Base-by-base conservation (phyloP, 1,284 basidiomycete species). In the Malassezia arunalokei region DNA sequence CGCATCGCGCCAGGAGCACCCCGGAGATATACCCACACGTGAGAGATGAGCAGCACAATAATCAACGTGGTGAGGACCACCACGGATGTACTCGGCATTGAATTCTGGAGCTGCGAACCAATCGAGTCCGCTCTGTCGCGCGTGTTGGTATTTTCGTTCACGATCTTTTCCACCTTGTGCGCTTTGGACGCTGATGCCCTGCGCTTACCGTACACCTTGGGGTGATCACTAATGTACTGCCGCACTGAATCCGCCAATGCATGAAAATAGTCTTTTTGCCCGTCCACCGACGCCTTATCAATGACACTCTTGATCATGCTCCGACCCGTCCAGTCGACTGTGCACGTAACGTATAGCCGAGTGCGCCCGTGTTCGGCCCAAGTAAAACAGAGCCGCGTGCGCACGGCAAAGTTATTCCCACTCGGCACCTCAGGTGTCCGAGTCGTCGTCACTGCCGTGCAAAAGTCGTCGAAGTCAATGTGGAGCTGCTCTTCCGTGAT, bases 261-360 rank as follows among this genome's bases (percentile, higher is more conserved):
- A 14, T 75, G 70, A 70, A 95, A 88, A 72, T 91, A 94, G 47
- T 79, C 77, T 74, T 85, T 91, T 71, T 98, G 92, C 2, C 94
- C 92, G n/a, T 95, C 91, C 46, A 95, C 83, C 6, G 82, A 84
- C 0, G 86, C 88, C 63, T 81, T 83, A 68, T 95, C 90, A 66
- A 98, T 94, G 65, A 98, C 87, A 51, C 88, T 87, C 17, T 87
- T 92, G 74, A 98, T 87, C 77, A 95, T 95, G 74, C 87, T 92
- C 63, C 90, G 80, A 20, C 91, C 91, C 0, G 85, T 87, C 91
- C 92, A 98, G 58, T 96, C 91, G 3, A 96, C 88, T 61, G 85
- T 81, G 6, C 86, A 90, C 33, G 88, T 91, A 4, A 98, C 87
- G 7, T 87, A 65, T 11, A 98, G 81, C 47, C 80, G 81, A 1